Evolutionary conservation across 176 grass and related monocot genomes (phyloP), one percentile per base, ranked within the genome.

Genomic region (Guadua angustifolia): DNA sequence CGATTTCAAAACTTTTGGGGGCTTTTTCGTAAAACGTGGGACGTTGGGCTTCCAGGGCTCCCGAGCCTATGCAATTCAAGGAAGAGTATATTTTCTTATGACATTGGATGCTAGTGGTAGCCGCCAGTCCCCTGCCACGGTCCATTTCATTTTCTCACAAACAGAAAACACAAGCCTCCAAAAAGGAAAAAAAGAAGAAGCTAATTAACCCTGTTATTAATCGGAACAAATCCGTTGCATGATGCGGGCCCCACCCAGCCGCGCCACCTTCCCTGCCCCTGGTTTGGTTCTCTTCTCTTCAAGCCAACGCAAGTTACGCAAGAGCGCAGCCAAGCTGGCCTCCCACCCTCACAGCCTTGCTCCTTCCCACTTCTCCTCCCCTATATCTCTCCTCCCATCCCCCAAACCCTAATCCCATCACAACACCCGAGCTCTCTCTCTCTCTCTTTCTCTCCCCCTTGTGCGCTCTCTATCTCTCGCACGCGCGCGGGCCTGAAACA

Each of bases 301-400:
- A 63, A 64, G 83, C 78, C 13, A 75, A 75, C 74, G 80, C 84
- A 46, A 78, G 66, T 9, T 64, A 75, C 74, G 80, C 84, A 46
- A 78, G 66, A 83, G 43, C 40, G 79, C 83, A 69, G 70, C 83
- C 51, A 74, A 83, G 92, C 85, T 92, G 87, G 83, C 86, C 71
- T 58, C 71, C 58, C 76, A 33, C 68, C 83, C 82, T 88, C 82
- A 88, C 93, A 92, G 85, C 90, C 82, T 86, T 86, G 82, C 88
- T 82, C 66, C 45, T 69, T 35, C 64, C 45, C 49, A 36, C 35
- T 15, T 21, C 56, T 24, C 21, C 56, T 24, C 21, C n/a, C 3
- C 22, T 60, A 60, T 60, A 60, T 60, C 38, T 39, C 38, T 6
- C 38, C 38, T 39, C 38, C 38, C 38, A 6, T 39, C 38, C 38